Base-by-base conservation (phyloP, 2,329 filamentous ascomycete species). In the Colletotrichum karsti region DNA sequence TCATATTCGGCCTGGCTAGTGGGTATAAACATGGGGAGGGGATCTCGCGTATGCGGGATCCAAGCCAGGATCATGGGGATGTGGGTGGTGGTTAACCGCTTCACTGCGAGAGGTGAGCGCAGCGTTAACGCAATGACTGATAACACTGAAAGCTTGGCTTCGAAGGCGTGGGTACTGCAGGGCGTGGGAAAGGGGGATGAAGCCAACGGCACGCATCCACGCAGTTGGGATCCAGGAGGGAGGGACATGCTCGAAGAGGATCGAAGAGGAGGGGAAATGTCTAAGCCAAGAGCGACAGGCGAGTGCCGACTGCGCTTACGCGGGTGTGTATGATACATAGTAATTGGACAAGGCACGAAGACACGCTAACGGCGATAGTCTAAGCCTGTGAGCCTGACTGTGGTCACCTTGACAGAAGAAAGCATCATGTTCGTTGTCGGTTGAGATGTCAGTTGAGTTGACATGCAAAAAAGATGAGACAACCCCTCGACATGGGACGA, bases 11-110 rank as follows among this genome's bases (percentile, higher is more conserved):
- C 53, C 30, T 46, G 18, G 24, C 18, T 54, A 46, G 65, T 65
- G 65, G 65, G 39, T 53, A 58, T 30, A 33, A 44, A 46, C 65
- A 67, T 48, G 53, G 60, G 33, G 42, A 35, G 60, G 63, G 60
- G 54, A 64, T 58, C 60, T 65, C 65, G 60, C 60, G 53, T 68
- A 68, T 68, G 65, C 65, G 65, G 60, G 60, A 67, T 51, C 44
- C 60, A 39, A 61, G 51, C 51, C 20, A 22, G 50, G 50, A 53
- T 53, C 20, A 33, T 56, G 50, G 63, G 30, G 58, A 51, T 67
- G 50, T 56, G 42, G 60, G 28, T 53, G 61, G 37, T 51, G 42
- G 42, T 48, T 63, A 44, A 20, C 35, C 41, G 30, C 46, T 24
- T 64, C 46, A 53, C 44, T 67, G 51, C 60, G 28, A 57, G 42